Base-by-base conservation (phyloP, 306 rosid species). In the Purshia tridentata region DNA sequence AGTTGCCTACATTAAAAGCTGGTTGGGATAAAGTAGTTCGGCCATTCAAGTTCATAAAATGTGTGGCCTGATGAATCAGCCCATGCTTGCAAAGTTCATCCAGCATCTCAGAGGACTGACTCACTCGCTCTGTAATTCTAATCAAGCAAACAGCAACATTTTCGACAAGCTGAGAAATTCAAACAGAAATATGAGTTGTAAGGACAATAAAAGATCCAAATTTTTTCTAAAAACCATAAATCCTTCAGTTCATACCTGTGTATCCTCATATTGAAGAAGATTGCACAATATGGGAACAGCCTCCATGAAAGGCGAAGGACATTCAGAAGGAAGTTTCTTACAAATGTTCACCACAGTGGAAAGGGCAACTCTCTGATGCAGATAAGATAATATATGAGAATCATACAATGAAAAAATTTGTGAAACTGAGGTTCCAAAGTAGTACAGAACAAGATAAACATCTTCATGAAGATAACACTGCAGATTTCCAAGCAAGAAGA, bases 211-310 rank as follows among this genome's bases (percentile, higher is more conserved):
- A 61, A 20, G 55, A 58, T 54, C 65, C 35, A 18, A 54, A 67
- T 56, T 70, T n/a, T 16, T 4, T 22, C 35, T 7, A 0, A 37
- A 79, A 76, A 4, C 19, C 9, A 55, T 54, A 50, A 23, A 63
- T 76, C 15, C 55, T 65, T 78, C 55, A 46, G 40, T 71, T 40
- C 59, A 69, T 80, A 92, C 99, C 99, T 95, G 92, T 18, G 86
- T 78, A 83, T 95, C 99, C 86, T 95, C 98, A 22, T 90, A 87
- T 68, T 82, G 90, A 77, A 95, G 97, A 80, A 95, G 99, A 81
- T 90, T 95, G 90, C 98, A 92, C 72, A 95, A 81, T 76, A 82
- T 88, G 50, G 99, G 99, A 75, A 95, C 93, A 71, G 99, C 98
- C 73, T 92, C 98, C 92, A 90, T 87, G 84, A 89, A 80, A 75